Evolutionary conservation across 495 filamentous ascomycete genomes (phyloP).

Genomic region (Podospora appendiculata): DNA sequence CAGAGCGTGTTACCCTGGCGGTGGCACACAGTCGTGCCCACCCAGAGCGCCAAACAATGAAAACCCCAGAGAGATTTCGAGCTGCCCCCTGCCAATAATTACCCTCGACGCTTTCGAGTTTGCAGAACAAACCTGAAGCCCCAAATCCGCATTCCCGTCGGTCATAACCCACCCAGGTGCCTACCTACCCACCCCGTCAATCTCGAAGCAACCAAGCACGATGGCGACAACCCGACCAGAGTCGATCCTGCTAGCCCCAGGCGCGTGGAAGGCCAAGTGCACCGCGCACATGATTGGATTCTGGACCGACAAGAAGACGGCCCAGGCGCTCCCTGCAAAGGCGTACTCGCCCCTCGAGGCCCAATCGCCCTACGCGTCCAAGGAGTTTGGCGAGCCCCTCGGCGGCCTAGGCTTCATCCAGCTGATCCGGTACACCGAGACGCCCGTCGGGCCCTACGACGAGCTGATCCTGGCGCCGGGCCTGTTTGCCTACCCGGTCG

Average conservation of each 20-base stretch:
- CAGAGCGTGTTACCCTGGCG: too few species aligned
- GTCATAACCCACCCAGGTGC: neutral
- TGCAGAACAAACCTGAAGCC: too few species aligned
- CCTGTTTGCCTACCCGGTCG: constrained; percentile 27
- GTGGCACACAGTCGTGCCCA: too few species aligned
- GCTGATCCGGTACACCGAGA: constrained; percentile 40
- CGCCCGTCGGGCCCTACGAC: constrained; percentile 44
- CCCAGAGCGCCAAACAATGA: too few species aligned
- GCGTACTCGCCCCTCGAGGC: constrained; percentile 37
- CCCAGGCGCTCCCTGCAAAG: constrained; percentile 17
- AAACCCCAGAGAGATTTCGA: too few species aligned
- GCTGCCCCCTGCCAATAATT: too few species aligned
- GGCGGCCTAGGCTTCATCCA: constrained; percentile 41
- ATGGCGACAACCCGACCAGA: neutral
- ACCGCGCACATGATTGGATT: constrained; percentile 30
- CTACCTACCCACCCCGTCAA: neutral
- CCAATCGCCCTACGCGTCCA: constrained; percentile 19
- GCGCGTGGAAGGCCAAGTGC: constrained; percentile 34
- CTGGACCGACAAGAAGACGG: constrained; percentile 18
- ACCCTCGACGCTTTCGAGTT: too few species aligned
- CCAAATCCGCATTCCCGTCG: too few species aligned
- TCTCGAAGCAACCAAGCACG: neutral
- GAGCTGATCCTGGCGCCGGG: constrained; percentile 42
- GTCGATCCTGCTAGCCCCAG: constrained; percentile 15
- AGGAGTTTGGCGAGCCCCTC: constrained; percentile 21